Evolutionary conservation across 176 grass and related monocot species (phyloP), one percentile per base, ranked within the genome.

Genomic region (Pontederia crassipes): DNA sequence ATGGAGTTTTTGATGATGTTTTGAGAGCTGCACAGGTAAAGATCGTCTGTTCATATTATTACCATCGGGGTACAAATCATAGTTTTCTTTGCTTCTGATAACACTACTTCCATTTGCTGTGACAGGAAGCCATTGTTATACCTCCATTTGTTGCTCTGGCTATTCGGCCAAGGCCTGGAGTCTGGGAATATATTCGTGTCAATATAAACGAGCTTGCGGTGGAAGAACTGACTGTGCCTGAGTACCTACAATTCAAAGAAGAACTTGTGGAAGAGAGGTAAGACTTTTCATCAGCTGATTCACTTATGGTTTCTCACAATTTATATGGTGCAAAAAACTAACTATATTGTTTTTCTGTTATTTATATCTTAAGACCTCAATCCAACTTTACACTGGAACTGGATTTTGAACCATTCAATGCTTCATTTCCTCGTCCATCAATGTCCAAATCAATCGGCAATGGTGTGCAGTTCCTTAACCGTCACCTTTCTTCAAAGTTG

Each of bases 191-290:
- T 68, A 86, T 89, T 27, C 86, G 86, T 70, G 77, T 95, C 54
- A 95, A 89, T 0, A 82, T 95, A 14, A 95, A 67, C 0, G 90
- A 95, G 79, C 86, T 95, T 6, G 82, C 77, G 28, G 86, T 86
- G 16, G 90, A 95, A 73, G 82, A 86, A 76, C 40, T 95, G 49
- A 86, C 52, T 16, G 90, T 95, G 56, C 77, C 90, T 8, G 90
- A 95, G 65, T 95, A 95, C 80, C 75, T 95, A 77, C 86, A 95
- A 55, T 95, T 95, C 80, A 95, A 95, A 77, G 90, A 95, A 77
- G 80, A 95, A 52, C 86, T 95, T 77, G 80, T 65, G 86, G 55
- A 74, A 78, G 83, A 86, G 83, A 81, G 68, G 54, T 11, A 45
- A 50, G 8, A 56, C 15, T 14, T 13, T 20, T 48, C 11, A 12